phyloP scores from a whole-genome alignment of 2,329 filamentous ascomycete genomes.

The Elsinoe fawcettii region DNA sequence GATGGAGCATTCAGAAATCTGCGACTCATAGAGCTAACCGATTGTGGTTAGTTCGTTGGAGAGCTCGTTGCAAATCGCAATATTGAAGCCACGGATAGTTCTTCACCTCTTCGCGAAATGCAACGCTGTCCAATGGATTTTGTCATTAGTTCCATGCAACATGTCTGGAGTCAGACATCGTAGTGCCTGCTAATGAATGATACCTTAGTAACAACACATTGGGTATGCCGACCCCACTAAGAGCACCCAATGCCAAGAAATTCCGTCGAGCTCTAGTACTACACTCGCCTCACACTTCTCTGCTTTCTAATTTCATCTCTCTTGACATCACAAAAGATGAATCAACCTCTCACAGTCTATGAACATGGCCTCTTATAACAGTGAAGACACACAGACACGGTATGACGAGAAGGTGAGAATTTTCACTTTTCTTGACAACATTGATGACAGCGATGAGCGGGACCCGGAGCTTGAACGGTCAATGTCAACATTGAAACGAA shows the following conservation, averaged over 20 bases:
- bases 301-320: no score
- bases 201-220: no score
- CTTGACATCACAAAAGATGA: no score
- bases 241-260: neutral
- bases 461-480: conserved; percentile 23
- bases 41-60: neutral
- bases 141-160: no score
- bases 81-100: no score
- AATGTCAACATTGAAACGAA: conserved; percentile 18
- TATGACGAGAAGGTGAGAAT: conserved; percentile 20
- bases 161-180: no score
- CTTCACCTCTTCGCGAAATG: no score
- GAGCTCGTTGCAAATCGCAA: neutral
- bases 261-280: no score
- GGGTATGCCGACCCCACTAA: neutral
- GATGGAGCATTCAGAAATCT: neutral
- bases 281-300: neutral
- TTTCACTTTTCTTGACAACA: conserved; percentile 21
- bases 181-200: no score
- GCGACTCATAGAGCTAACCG: neutral
- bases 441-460: conserved; percentile 20
- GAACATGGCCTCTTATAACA: neutral
- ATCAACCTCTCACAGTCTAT: neutral
- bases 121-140: no score
- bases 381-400: neutral